Evolutionary conservation across 2,329 filamentous ascomycete genomes (phyloP).

Genomic region (Pseudogymnoascus sp.): DNA sequence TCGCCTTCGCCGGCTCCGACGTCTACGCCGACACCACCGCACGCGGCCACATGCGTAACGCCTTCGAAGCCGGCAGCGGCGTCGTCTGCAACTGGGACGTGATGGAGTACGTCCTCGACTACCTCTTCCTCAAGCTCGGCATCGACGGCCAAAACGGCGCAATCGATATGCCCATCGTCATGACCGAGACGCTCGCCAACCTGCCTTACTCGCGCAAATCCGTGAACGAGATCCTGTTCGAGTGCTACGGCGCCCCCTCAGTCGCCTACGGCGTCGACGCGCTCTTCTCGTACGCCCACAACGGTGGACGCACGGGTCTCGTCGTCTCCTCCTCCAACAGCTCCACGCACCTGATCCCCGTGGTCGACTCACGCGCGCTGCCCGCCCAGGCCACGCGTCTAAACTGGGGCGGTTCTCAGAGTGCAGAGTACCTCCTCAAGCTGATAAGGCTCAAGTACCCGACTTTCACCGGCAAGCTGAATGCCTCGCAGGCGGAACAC

Average conservation of each 20-base stretch:
- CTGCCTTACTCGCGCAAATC: slow-evolving; percentile 80
- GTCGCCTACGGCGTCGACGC: slow-evolving; percentile 94
- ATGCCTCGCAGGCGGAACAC: slow-evolving; percentile 76
- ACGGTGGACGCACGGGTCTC: slow-evolving; percentile 72
- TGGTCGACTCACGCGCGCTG: slow-evolving; percentile 77
- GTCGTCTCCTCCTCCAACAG: slow-evolving; percentile 90
- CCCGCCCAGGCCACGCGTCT: slow-evolving; percentile 78
- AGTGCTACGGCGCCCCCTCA: slow-evolving; percentile 86
- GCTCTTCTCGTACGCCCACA: slow-evolving; percentile 90
- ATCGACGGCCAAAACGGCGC: slow-evolving; percentile 67
- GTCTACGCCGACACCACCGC: slow-evolving; percentile 93
- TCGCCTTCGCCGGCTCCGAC: slow-evolving; percentile 86
- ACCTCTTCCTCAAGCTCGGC: slow-evolving; percentile 88
- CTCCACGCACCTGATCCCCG: slow-evolving; percentile 90
- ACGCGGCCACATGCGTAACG: slow-evolving; percentile 78
- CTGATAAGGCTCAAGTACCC: slow-evolving; percentile 88
- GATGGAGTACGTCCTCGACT: slow-evolving; percentile 90
- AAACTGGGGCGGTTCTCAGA: slow-evolving; percentile 91
- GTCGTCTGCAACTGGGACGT: slow-evolving; percentile 97
- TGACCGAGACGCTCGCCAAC: slow-evolving; percentile 94
- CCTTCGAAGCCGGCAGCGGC: slow-evolving; percentile 84
- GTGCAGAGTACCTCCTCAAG: slow-evolving; percentile 84
- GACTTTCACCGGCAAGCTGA: slow-evolving; percentile 78
- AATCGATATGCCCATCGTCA: slow-evolving; percentile 80
- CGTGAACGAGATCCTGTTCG: slow-evolving; percentile 96